Base-by-base conservation (phyloP, 129 eudicot genomes). In the Lactuca saligna region DNA sequence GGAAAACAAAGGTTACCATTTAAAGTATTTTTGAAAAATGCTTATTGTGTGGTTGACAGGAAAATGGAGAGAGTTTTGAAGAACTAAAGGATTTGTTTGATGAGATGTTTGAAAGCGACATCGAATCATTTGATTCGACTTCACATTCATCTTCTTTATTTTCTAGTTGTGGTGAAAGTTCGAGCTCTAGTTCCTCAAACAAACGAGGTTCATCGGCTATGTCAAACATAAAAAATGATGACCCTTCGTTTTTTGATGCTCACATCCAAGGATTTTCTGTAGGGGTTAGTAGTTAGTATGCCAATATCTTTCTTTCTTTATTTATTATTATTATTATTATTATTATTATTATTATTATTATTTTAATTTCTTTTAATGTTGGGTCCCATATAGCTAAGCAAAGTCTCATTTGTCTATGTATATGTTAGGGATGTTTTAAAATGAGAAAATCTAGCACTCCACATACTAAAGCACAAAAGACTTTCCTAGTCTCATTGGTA, bases 91-190 rank as follows among this genome's bases (percentile, higher is more conserved):
- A 78, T 12, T 71, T 91, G 64, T 87, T 85, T 54, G 81, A 88
- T 62, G 92, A 91, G 51, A 73, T 91, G 85, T 83, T 91, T 77
- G 74, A 80, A 12, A 83, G 81, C 33, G 95, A 85, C 56, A 64
- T 72, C 0, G 86, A 82, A 39, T 25, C 65, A 10, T 74, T 70
- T 53, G 63, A 57, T 51, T 80, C 84, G 37, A 77, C 85, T 46
- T 79, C 73, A 12, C 70, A 66, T 68, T 78, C 86, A 3, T 77
- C 86, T 17, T 75, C 86, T 54, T 68, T 64, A 3, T 60, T 55
- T 76, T 56, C 80, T 5, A 81, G 81, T 16, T 78, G 57, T 59
- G 69, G 58, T 42, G 81, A 72, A 53, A 66, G 61, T 41, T 64
- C 66, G 0, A 63, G 57, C 67, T 42, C 63, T 17, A 54, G 16